Evolutionary conservation across 106 monocot genomes (phyloP).

Genomic region (Dioscorea dumetorum): DNA sequence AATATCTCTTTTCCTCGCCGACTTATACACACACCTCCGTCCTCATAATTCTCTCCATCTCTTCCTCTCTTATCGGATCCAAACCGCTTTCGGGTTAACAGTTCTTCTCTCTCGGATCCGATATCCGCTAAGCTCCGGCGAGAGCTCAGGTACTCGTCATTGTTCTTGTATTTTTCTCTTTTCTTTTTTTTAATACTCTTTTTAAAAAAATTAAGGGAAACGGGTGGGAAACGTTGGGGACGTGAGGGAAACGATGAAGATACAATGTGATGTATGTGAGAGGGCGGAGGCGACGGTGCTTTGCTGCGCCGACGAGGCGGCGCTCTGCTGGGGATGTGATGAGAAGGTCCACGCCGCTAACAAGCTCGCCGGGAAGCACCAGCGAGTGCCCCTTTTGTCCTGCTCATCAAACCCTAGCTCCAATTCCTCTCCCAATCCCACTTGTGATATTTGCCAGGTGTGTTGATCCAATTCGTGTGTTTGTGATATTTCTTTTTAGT

Average conservation of each 20-base stretch:
- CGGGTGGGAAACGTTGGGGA: not conserved
- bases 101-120: not conserved
- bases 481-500: too few relatives aligned
- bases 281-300: slow-evolving; percentile 70
- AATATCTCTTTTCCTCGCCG: slow-evolving; percentile 2
- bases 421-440: slow-evolving; percentile 25
- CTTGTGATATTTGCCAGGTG: slow-evolving; percentile 68
- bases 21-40: not conserved
- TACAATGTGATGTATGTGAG: slow-evolving; percentile 83
- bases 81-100: not conserved
- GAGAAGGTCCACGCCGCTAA: slow-evolving; percentile 78
- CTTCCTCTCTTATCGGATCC: not conserved
- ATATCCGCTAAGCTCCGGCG: not conserved
- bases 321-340: slow-evolving; percentile 75
- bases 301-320: slow-evolving; percentile 96
- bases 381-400: slow-evolving; percentile 49
- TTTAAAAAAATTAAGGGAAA: not conserved
- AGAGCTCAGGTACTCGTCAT: not conserved
- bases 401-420: slow-evolving; percentile 2
- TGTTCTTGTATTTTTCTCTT: not conserved
- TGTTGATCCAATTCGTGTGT: too few relatives aligned
- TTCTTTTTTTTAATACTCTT: not conserved
- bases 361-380: slow-evolving; percentile 82
- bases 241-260: slow-evolving; percentile 49
- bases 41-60: not conserved